A percentile compares a stretch with the other conserved stretches of the same genome.
Evolutionary conservation across 768 basidiomycete species (phyloP).

Genomic region (Jaapia argillacea): DNA sequence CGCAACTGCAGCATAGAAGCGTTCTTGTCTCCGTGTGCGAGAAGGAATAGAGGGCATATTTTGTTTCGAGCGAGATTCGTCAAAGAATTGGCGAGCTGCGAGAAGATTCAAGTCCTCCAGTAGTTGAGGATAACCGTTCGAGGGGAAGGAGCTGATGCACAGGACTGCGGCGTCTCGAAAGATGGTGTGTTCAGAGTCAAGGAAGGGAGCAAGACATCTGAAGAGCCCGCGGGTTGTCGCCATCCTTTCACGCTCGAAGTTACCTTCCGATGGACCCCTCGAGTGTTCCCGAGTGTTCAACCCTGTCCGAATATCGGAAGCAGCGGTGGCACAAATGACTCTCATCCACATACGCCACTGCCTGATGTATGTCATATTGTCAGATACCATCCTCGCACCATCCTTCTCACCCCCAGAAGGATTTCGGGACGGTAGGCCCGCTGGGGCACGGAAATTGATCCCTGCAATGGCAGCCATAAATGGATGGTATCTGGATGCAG

Average conservation of each 20-base stretch:
- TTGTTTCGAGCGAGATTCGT: constrained; percentile 53
- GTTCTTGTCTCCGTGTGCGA: constrained; percentile 63
- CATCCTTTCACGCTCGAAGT: constrained; percentile 73
- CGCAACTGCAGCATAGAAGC: constrained; percentile 77
- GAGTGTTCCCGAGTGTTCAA: constrained; percentile 53
- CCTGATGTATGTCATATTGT: constrained; percentile 49
- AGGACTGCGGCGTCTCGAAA: constrained; percentile 84
- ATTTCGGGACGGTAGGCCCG: constrained; percentile 31
- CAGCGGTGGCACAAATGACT: constrained; percentile 74
- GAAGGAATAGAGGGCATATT: constrained; percentile 33
- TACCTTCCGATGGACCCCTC: constrained; percentile 61
- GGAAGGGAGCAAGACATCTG: constrained; percentile 75
- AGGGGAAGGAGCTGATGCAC: constrained; percentile 82
- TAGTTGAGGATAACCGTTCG: constrained; percentile 65
- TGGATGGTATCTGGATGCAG: constrained; percentile 61
- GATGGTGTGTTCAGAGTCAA: constrained; percentile 74
- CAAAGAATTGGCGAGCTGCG: constrained; percentile 75
- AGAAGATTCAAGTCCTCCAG: constrained; percentile 78
- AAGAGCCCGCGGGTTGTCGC: constrained; percentile 79
- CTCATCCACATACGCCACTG: constrained; percentile 86
- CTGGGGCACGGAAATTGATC: constrained; percentile 46
- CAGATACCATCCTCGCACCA: constrained; percentile 38
- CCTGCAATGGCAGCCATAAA: constrained; percentile 67
- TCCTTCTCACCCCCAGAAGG: constrained; percentile 36
- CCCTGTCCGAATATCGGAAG: constrained; percentile 49